These are phyloP conservation scores for Byssothecium circinans DNA, from an alignment of 2,329 filamentous ascomycete genomes.

Conservation along the genomic window DNA sequence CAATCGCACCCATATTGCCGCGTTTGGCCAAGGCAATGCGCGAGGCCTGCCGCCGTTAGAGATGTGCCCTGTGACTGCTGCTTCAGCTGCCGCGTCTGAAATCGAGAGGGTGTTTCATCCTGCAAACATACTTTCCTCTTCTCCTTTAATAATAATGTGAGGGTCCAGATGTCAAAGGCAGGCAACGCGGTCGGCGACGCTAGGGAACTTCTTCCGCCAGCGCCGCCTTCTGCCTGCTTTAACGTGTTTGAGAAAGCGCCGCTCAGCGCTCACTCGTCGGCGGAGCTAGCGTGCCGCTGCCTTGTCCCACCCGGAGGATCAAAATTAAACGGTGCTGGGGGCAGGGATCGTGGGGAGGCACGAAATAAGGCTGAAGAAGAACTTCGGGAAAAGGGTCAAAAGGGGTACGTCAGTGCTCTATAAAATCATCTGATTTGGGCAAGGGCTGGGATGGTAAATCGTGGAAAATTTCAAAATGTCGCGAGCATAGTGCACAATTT, in stretches of 20 bases:
- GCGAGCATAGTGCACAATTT: slow-evolving; percentile 4
- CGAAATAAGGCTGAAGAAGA: slow-evolving; percentile 22
- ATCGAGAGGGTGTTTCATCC: slow-evolving; percentile 6
- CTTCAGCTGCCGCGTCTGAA: slow-evolving; percentile 3
- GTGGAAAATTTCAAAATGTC: not conserved
- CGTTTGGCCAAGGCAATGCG: not conserved
- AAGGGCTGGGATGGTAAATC: not conserved
- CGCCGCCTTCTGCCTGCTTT: not conserved
- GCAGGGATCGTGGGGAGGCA: slow-evolving; percentile 1
- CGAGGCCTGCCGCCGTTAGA: not conserved
- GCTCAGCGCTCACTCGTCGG: slow-evolving; percentile 1
- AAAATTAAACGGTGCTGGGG: slow-evolving; percentile 9
- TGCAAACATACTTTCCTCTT: not conserved
- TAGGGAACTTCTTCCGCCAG: slow-evolving; percentile 6
- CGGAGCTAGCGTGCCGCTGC: slow-evolving; percentile 12
- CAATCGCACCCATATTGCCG: not conserved
- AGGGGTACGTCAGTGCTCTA: slow-evolving; percentile 20
- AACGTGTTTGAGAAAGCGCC: slow-evolving; percentile 1
- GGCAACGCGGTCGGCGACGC: not conserved
- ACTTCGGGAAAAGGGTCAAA: slow-evolving; percentile 12
- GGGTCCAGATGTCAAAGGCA: not conserved
- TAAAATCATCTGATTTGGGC: not conserved
- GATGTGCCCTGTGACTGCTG: not conserved
- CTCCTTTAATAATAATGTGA: too few species aligned
- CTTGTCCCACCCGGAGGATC: slow-evolving; percentile 12